Evolutionary conservation across 805 yeast genomes (phyloP), one percentile per base, ranked within the genome.

Genomic region (Yarrowia sp.): DNA sequence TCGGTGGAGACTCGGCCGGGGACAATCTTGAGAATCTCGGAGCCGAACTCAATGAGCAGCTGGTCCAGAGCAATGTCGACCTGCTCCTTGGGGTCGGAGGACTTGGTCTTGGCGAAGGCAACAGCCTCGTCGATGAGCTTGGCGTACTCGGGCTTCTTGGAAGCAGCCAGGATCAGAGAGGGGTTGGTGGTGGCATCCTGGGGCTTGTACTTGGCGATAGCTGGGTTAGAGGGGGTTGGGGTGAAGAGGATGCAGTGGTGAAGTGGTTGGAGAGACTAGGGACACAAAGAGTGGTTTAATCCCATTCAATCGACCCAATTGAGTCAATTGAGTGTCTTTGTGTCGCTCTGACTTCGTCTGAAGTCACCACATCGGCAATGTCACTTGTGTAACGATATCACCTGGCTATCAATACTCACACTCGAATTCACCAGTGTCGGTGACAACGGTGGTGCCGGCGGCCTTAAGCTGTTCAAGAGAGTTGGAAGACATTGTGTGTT

Each of bases 141-240:
- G 70, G 97, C 89, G 83, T 95, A 95, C 78, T 89, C 92, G 52
- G 92, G 81, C 84, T 92, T 91, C 82, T 89, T 91, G 70, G 98
- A 79, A 70, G 99, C 99, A 73, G 98, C 98, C 76, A 95, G 84
- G 77, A 95, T 94, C 83, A 95, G 85, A 53, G 98, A 92, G 74
- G 99, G 99, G 85, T 95, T 95, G 79, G 99, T 95, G 75, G 99
- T 95, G 74, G 99, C 97, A 82, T 95, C 99, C 85, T 95, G 98
- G 74, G 99, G 99, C 76, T 95, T 91, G 85, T 90, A 95, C 82
- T 93, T 92, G 79, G 97, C 97, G 79, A 95, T 95, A 73, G 95
- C 78, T 70, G 66, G 59, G 53, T 56, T 61, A 56, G 66, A 26
- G 32, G 32, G 32, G 32, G 32, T 26, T 26, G 32, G 5, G 5